These are phyloP conservation scores for Cladosporium halotolerans DNA, from an alignment of 2,329 filamentous ascomycete genomes.

Conservation along the genomic window DNA sequence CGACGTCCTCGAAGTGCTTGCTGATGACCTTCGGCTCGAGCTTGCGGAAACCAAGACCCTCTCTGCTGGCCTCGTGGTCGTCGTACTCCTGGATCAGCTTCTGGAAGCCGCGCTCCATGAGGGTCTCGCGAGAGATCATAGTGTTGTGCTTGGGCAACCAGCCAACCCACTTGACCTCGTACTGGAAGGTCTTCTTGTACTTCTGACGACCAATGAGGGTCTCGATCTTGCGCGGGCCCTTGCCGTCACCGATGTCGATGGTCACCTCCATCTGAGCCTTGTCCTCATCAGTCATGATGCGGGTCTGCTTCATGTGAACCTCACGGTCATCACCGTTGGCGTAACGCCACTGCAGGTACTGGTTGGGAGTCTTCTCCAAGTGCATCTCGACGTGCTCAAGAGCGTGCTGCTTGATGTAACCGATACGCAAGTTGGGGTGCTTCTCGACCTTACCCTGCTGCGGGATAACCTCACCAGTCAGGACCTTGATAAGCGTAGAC, in stretches of 20 bases:
- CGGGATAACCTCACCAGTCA: constrained; percentile 87
- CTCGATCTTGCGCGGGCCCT: constrained; percentile 71
- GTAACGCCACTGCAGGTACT: constrained; percentile 98
- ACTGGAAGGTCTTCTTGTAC: constrained; percentile 98
- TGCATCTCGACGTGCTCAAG: constrained; percentile 99
- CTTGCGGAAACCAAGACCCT: constrained; percentile 92
- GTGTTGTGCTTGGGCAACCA: constrained; percentile 90
- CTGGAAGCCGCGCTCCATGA: constrained; percentile 76
- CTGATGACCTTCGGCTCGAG: constrained; percentile 90
- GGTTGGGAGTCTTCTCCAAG: constrained; percentile 96
- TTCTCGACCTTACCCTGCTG: constrained; percentile 86
- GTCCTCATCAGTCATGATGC: constrained; percentile 78
- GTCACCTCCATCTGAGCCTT: constrained; percentile 85
- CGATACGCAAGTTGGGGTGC: constrained; percentile 96
- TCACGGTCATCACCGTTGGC: constrained; percentile 95
- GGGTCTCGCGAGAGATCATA: constrained; percentile 86
- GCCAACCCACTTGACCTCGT: constrained; percentile 90
- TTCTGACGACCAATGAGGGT: constrained; percentile 92
- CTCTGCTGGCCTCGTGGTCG: constrained; percentile 96
- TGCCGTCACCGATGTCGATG: constrained; percentile 78
- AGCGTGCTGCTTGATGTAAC: constrained; percentile 99
- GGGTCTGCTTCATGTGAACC: constrained; percentile 95
- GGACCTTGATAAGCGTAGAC: constrained; percentile 93
- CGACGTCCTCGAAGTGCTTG: constrained; percentile 96
- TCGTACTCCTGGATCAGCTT: constrained; percentile 98